phyloP scores from a whole-genome alignment of 345 rosid genomes.

The Aurinia saxatilis region DNA sequence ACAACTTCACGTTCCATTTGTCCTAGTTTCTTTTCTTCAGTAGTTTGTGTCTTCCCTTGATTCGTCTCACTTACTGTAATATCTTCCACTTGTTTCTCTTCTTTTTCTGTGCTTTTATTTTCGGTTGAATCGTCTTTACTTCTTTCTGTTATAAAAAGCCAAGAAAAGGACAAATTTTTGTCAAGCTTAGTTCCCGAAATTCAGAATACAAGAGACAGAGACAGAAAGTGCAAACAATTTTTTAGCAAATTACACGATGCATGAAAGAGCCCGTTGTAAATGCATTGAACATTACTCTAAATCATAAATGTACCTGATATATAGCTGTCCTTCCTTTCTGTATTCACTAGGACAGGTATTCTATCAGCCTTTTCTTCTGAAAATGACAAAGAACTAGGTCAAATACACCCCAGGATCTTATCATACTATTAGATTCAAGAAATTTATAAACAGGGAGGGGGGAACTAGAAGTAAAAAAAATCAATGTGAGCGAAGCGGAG shows the following conservation, averaged over 20 bases:
- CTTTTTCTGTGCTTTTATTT: slow-evolving; percentile 11
- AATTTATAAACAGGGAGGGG: neutral
- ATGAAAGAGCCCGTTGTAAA: neutral
- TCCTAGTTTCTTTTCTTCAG: slow-evolving; percentile 3
- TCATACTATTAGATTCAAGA: neutral
- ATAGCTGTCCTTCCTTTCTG: slow-evolving; percentile 12
- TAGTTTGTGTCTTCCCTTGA: slow-evolving; percentile 11
- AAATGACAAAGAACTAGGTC: slow-evolving; percentile 9
- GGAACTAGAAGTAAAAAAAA: neutral
- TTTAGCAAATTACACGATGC: neutral
- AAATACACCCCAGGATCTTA: slow-evolving; percentile 4
- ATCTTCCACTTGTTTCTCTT: slow-evolving; percentile 20
- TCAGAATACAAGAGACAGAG: neutral
- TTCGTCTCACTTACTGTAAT: slow-evolving; percentile 1
- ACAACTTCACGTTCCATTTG: slow-evolving; percentile 8
- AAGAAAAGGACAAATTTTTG: neutral
- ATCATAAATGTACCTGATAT: slow-evolving; percentile 17
- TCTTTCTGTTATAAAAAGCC: slow-evolving; percentile 3
- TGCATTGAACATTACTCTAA: slow-evolving; percentile 8
- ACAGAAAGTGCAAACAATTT: neutral
- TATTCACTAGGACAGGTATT: neutral
- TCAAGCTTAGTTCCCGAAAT: neutral
- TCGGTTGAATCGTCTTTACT: slow-evolving; percentile 3
- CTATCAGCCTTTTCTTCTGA: slow-evolving; percentile 21
- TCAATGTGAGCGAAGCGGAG: neutral